Base-by-base conservation (phyloP, 257 asterid species). In the Leptodermis oblonga region DNA sequence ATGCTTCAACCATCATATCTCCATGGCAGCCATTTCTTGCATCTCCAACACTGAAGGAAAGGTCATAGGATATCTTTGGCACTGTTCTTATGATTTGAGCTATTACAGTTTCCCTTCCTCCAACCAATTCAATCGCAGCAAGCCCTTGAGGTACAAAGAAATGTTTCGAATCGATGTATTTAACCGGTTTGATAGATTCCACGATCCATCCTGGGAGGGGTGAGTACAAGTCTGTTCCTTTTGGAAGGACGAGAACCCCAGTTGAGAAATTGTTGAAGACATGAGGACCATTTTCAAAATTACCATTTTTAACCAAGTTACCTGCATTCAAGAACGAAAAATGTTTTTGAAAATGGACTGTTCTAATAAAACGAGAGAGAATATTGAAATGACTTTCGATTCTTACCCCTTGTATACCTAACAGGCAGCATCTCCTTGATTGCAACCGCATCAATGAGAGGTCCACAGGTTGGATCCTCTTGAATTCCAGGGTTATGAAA, bases 381-480 rank as follows among this genome's bases (percentile, higher is more conserved):
- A 52, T 52, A 1, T 52, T 51, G 4, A n/a, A 4, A 4, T 51
- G 23, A n/a, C 3, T 9, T 46, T 46, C 10, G 53, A 10, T 7
- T 15, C n/a, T 72, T 67, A 88, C 94, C 96, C 78, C 25, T 69
- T 20, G 86, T 67, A 71, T 73, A 69, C 46, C 42, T 79, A 20
- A 71, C 69, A 46, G 84, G 88, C 15, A 10, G 56, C 51, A 81
- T 63, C 79, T 88, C 96, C 82, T 88, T 90, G 80, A 88, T 90
- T 1, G 97, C 94, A 46, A 88, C 78, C 52, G 88, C 83, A 70
- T 90, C 97, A 74, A 90, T 51, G 34, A 90, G 82, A 7, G 97
- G 94, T 14, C 96, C 96, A 73, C 97, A 88, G 0, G 92, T 67
- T 0, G 96, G 96, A 62, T 90, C 92, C 68, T 90, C 97, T 68